phyloP scores from a whole-genome alignment of 768 basidiomycete species.

The Termitomyces sp. region DNA sequence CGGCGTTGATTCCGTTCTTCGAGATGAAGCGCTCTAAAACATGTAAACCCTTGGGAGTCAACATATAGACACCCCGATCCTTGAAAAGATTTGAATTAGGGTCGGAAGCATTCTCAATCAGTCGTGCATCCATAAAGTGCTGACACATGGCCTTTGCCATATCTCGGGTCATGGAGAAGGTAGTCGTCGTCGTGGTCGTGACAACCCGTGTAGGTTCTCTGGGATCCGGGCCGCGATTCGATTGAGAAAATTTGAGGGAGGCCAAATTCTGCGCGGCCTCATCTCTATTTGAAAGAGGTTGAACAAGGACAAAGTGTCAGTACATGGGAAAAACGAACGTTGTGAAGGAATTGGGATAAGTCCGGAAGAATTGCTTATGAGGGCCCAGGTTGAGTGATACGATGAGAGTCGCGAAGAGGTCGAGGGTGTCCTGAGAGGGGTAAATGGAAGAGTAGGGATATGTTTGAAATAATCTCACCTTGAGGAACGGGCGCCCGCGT shows the following conservation, averaged over 20 bases:
- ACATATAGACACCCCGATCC: conserved; percentile 91
- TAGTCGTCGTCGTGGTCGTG: conserved; percentile 98
- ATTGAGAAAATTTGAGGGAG: conserved; percentile 97
- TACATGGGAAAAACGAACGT: conserved; percentile 55
- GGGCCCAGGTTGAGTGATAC: conserved; percentile 85
- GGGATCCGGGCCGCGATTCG: conserved; percentile 96
- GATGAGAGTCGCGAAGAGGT: conserved; percentile 94
- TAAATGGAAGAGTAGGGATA: conserved; percentile 1
- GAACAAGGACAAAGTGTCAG: conserved; percentile 8
- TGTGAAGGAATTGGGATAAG: conserved; percentile 90
- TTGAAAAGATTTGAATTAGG: conserved; percentile 88
- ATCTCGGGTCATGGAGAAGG: conserved; percentile 98
- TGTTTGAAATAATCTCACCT: conserved; percentile 41
- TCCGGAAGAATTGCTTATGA: conserved; percentile 95
- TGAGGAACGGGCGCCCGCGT: conserved; percentile 89
- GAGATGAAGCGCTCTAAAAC: conserved; percentile 99
- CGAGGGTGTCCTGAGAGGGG: conserved; percentile 80
- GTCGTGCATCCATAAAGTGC: conserved; percentile 98
- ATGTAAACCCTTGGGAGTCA: conserved; percentile 97
- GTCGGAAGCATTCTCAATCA: conserved; percentile 96
- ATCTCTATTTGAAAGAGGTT: conserved; percentile 50
- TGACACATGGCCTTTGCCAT: conserved; percentile 99
- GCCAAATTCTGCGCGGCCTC: conserved; percentile 92
- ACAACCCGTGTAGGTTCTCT: conserved; percentile 97
- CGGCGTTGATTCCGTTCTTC: conserved; percentile 97